Evolutionary conservation across 73 alveolate species (phyloP), one percentile per base, ranked within the genome.

Genomic region (Urostyla sp.): DNA sequence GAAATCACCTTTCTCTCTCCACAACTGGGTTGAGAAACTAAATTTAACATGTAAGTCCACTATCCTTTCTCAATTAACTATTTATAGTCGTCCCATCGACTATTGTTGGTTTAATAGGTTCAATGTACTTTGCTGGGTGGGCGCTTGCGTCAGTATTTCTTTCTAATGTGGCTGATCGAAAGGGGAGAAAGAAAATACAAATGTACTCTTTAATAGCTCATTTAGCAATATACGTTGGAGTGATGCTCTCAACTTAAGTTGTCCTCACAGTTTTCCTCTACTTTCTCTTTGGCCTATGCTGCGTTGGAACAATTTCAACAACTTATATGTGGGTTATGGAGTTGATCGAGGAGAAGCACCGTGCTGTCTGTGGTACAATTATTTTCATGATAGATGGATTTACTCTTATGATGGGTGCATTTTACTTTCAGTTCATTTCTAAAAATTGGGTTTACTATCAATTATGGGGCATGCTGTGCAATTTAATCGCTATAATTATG

Each of bases 91-190:
- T 81, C 16, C 77, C 34, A 1, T 24, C 75, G 16, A 54, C 44
- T 34, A 20, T 21, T n/a, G 60, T 86, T 4, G 90, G 90, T 1
- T 38, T 86, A 74, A 8, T 67, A 21, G 87, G 86, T 10, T 26
- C 90, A 2, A 52, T 67, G 80, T 86, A 72, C 45, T 85, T 85
- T 48, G 46, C 67, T 34, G 94, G 94, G 11, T 77, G 52, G 73
- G 69, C 80, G 0, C 63, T 74, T 0, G 87, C 89, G 0, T 77
- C 87, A 16, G 31, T 75, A 0, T 31, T 67, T 40, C 56, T 86
- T 7, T 76, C 94, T 40, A 61, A 90, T 52, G 77, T 86, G 15
- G 86, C 82, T 11, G 94, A 86, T 52, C 11, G 63, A 0, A 67
- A 75, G 43, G 94, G 94, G 16, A 46, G 94, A 40, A 76, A 77